Evolutionary conservation across 106 monocot genomes (phyloP), one percentile per base, ranked within the genome.

Genomic region (Amphibolis antarctica): DNA sequence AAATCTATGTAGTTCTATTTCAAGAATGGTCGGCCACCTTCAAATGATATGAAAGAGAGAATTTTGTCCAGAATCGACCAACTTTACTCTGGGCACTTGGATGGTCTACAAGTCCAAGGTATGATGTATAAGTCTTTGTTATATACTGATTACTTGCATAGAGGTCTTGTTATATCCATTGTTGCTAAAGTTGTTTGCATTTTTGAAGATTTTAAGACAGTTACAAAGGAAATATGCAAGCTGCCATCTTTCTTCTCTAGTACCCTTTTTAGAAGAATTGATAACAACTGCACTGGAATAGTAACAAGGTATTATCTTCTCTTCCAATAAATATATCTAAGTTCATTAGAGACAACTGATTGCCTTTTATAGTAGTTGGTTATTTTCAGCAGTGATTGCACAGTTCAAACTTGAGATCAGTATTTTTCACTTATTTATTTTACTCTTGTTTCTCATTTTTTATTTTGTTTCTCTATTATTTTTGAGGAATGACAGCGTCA

Each of bases 151-250:
- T 27, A 58, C 15, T 24, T 56, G 23, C 56, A 56, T 56, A 36
- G 31, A 31, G 4, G 15, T 5, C 1, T 36, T 11, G 5, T 15
- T 5, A 20, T 44, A 42, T 20, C 7, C 42, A 10, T n/a, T 61
- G 42, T 30, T 4, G 20, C 54, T 15, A 27, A 23, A 36, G 19
- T 17, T 45, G n/a, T 71, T 69, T 31, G 48, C 42, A 42, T 67
- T 55, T 31, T 17, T 21, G 18, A 44, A 92, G 92, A 88, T 30
- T 92, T 92, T 62, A 85, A 72, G 70, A 60, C 66, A 45, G 73
- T 92, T 26, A 78, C 85, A 22, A 88, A 84, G 80, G 88, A 92
- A 49, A 79, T 92, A 28, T 92, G 92, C 75, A 92, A 85, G 59
- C 73, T 92, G 20, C 92, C 92, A 4, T 84, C 92, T 55, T 92